A percentile compares a stretch with the other conserved stretches of the same genome.
Conservation (phyloP, 2,329 filamentous ascomycete species). For the Fusarium secorum region DNA sequence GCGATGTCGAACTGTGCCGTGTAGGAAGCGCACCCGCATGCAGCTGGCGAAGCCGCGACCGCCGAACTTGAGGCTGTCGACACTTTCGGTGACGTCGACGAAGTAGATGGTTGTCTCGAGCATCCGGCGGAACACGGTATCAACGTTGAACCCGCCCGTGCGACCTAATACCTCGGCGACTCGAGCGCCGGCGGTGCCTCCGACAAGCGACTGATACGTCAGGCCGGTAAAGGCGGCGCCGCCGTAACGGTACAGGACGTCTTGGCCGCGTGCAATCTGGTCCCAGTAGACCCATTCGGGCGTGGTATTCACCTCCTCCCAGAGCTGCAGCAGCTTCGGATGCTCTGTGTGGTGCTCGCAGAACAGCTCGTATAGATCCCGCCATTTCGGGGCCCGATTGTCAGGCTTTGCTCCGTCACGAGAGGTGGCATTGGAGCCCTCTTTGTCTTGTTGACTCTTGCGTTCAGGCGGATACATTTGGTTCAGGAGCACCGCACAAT, state of each 20-base stretch:
- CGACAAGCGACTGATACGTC: background rate
- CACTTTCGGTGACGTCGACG: background rate
- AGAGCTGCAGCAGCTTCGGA: background rate
- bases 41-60: background rate
- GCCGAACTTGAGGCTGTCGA: background rate
- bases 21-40: background rate
- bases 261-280: background rate
- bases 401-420: fast-evolving
- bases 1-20: background rate
- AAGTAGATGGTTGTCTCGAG: background rate
- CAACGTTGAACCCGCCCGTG: background rate
- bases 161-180: background rate
- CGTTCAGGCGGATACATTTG: background rate
- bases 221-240: fast-evolving
- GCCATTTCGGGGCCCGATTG: fast-evolving
- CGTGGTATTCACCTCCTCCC: background rate
- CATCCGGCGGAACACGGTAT: background rate
- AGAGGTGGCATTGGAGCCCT: fast-evolving
- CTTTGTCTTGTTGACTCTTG: background rate
- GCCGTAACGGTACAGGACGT: fast-evolving
- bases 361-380: background rate
- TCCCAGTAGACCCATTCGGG: background rate
- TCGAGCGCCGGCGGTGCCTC: background rate
- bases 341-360: background rate
- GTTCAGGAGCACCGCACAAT: background rate